These are phyloP conservation scores for Akanthomyces dipterigenus DNA, from an alignment of 2,329 filamentous ascomycete genomes.

Conservation along the genomic window DNA sequence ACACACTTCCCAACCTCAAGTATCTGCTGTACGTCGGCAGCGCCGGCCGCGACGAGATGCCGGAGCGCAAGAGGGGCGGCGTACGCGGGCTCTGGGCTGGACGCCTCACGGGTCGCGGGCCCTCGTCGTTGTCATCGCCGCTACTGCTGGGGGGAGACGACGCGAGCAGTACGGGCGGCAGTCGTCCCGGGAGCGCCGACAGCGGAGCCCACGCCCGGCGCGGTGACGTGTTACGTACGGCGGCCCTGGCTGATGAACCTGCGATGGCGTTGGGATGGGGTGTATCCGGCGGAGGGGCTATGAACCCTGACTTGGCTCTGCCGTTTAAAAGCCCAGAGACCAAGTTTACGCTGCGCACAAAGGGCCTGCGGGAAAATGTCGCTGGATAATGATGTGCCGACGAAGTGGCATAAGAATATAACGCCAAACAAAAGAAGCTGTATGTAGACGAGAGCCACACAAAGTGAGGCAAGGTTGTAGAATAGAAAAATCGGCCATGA, in stretches of 20 bases:
- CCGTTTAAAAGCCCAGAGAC: constrained; percentile 41
- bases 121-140: constrained; percentile 1
- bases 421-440: neutral
- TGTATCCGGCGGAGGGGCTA: neutral
- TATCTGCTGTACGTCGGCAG: constrained; percentile 87
- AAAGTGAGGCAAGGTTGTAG: neutral
- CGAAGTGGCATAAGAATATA: neutral
- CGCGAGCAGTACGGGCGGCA: constrained; percentile 31
- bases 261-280: constrained; percentile 12
- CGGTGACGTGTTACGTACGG: constrained; percentile 35
- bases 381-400: constrained; percentile 15
- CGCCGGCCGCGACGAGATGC: constrained; percentile 61
- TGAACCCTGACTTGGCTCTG: constrained; percentile 24
- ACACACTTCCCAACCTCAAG: constrained; percentile 89
- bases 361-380: constrained; percentile 47
- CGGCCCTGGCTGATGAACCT: constrained; percentile 22
- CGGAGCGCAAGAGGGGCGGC: constrained; percentile 54
- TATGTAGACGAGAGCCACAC: neutral
- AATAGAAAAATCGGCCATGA: neutral
- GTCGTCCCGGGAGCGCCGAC: constrained; percentile 37
- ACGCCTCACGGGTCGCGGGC: constrained; percentile 30
- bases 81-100: constrained; percentile 52
- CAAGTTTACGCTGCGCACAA: constrained; percentile 48
- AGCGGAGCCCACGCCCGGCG: constrained; percentile 35
- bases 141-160: constrained; percentile 26